phyloP scores from a whole-genome alignment of 768 basidiomycete genomes.

The Kwoniella pini region DNA sequence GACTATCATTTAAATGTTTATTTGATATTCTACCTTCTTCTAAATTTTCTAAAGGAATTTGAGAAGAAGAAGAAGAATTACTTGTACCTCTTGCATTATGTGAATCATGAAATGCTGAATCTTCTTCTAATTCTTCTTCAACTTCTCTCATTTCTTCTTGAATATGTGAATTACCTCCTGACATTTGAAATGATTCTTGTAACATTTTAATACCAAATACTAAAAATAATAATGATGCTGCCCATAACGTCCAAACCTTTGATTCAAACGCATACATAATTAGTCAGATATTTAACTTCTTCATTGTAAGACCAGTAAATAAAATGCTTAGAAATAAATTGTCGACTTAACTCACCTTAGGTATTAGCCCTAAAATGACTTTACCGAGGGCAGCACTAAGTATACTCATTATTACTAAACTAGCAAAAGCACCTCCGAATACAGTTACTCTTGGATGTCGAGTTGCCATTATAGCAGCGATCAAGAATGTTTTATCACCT shows the following conservation, averaged over 20 bases:
- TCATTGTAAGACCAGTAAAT: too few relatives aligned
- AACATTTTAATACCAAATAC: conserved; percentile 90
- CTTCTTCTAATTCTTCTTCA: conserved; percentile 87
- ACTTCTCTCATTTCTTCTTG: conserved; percentile 93
- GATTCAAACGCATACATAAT: too few relatives aligned
- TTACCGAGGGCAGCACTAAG: conserved; percentile 92
- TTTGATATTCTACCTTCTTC: conserved; percentile 64
- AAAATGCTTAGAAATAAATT: too few relatives aligned
- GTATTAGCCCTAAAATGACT: conserved; percentile 79
- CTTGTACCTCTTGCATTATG: conserved; percentile 35
- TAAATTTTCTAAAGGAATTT: conserved; percentile 69
- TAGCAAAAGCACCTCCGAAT: conserved; percentile 82
- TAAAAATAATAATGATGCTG: conserved; percentile 78
- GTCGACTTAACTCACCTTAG: conserved; percentile 57
- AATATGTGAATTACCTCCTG: conserved; percentile 73
- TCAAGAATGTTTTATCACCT: conserved; percentile 91
- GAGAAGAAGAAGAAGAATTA: too few relatives aligned
- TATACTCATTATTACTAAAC: conserved; percentile 88
- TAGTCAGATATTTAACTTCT: too few relatives aligned
- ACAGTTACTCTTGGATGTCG: conserved; percentile 77
- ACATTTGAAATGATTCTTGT: conserved; percentile 79
- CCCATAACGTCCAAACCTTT: conserved; percentile 51
- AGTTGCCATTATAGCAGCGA: conserved; percentile 82
- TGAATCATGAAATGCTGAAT: conserved; percentile 61
- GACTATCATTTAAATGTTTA: conserved; percentile 11